Percentiles rank a stretch among this genome's conserved stretches.
Conservation (phyloP, 208 protist genomes). For the Crithidia acanthocephali region DNA sequence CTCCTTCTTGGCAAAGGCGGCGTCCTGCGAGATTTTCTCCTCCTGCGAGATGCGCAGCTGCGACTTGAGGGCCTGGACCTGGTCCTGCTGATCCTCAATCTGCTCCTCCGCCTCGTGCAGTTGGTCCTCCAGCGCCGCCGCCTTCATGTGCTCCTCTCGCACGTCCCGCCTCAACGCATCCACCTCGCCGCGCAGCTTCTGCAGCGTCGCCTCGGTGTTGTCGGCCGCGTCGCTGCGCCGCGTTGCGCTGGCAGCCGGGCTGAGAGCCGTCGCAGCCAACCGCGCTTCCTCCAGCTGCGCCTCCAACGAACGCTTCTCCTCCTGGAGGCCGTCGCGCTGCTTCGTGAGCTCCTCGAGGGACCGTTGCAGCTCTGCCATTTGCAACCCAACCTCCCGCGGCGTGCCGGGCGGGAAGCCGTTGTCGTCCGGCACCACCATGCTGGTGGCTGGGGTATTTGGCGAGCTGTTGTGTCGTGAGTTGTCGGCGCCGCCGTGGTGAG, state of each 20-base stretch:
- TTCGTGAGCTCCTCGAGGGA: conserved; percentile 20
- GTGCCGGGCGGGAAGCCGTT: conserved; percentile 3
- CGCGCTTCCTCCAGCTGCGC: conserved; percentile 16
- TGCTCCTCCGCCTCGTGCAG: conserved; percentile 36
- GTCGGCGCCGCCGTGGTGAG: conserved; percentile 1
- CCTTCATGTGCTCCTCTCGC: conserved; percentile 29
- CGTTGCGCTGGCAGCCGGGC: not conserved
- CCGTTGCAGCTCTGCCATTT: conserved; percentile 25
- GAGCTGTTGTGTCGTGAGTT: conserved; percentile 31
- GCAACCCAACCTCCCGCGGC: conserved; percentile 5
- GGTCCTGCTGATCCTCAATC: conserved; percentile 33
- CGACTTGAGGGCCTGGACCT: conserved; percentile 40
- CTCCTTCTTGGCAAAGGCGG: conserved; percentile 34
- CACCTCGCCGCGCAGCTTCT: conserved; percentile 17
- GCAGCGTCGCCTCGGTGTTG: conserved; percentile 9
- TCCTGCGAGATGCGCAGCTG: conserved; percentile 41
- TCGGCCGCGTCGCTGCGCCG: not conserved
- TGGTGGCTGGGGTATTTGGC: conserved; percentile 22
- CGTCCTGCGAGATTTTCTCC: conserved; percentile 37
- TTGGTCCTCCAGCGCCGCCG: conserved; percentile 24
- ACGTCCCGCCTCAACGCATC: conserved; percentile 22
- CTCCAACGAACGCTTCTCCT: conserved; percentile 17
- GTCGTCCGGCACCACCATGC: conserved; percentile 20
- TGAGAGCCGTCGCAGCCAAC: not conserved
- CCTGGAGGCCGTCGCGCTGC: conserved; percentile 22